Percentiles rank a stretch among this genome's conserved stretches.
These are phyloP conservation scores for Dinochytrium kinnereticum DNA, from an alignment of 371 early-diverging fungal species.

Conservation along the genomic window DNA sequence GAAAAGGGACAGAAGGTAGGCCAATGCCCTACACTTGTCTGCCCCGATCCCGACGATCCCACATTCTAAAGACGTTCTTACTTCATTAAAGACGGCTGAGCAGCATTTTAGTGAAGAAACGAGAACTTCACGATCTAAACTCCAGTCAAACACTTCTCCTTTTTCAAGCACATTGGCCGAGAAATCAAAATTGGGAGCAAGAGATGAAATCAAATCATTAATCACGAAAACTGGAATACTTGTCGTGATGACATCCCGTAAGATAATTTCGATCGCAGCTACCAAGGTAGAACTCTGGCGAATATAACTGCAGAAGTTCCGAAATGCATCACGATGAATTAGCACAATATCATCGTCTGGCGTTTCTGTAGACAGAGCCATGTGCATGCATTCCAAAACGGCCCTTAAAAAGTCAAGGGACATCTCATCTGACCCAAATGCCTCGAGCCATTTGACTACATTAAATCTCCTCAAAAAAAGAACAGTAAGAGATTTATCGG, in stretches of 20 bases:
- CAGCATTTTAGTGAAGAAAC: neutral
- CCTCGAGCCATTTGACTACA: conserved; percentile 24
- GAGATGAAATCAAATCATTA: neutral
- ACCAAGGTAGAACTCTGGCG: neutral
- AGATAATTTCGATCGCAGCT: neutral
- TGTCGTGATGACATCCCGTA: neutral
- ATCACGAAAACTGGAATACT: neutral
- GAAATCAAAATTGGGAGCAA: neutral
- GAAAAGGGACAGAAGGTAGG: neutral
- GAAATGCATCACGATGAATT: neutral
- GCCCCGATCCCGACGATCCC: conserved; percentile 20
- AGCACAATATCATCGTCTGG: neutral
- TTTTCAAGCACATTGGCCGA: no score
- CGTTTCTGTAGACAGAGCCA: neutral
- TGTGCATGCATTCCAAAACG: conserved; percentile 20
- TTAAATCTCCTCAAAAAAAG: conserved; percentile 19
- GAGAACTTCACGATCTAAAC: neutral
- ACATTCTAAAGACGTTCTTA: no score
- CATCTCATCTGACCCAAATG: neutral
- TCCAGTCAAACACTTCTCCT: no score
- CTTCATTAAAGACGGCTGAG: no score
- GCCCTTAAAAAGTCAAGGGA: neutral
- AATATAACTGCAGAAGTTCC: neutral
- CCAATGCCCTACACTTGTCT: neutral
- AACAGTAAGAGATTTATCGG: neutral